These are phyloP conservation scores for Fusarium concolor DNA, from an alignment of 2,329 filamentous ascomycete genomes.

Conservation along the genomic window DNA sequence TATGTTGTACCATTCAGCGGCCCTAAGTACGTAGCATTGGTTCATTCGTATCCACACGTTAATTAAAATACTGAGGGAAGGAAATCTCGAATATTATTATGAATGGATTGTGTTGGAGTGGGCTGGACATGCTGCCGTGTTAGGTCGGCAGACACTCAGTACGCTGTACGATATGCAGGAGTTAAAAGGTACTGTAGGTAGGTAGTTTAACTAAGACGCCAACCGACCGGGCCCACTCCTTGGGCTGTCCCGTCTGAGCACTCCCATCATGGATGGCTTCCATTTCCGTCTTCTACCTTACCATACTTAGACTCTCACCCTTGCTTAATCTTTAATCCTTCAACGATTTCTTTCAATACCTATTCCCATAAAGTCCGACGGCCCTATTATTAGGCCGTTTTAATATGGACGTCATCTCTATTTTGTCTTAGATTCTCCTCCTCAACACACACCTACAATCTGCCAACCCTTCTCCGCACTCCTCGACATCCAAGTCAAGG, in stretches of 20 bases:
- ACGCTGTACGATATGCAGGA: too few species aligned
- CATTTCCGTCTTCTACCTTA: conserved; percentile 30
- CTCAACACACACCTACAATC: background rate
- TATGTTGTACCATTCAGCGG: background rate
- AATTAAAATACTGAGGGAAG: conserved; percentile 5
- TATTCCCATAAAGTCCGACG: conserved; percentile 13
- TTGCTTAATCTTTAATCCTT: conserved; percentile 19
- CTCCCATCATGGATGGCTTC: conserved; percentile 22
- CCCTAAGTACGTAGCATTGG: background rate
- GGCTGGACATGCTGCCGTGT: background rate
- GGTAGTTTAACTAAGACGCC: background rate
- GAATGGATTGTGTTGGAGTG: background rate
- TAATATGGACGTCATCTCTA: conserved; percentile 5
- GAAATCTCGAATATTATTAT: background rate
- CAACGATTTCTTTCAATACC: conserved; percentile 3
- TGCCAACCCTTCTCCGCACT: conserved; percentile 23
- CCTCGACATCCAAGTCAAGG: background rate
- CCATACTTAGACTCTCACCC: conserved; percentile 14
- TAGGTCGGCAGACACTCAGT: background rate
- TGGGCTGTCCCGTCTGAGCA: conserved; percentile 33
- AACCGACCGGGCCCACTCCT: conserved; percentile 30
- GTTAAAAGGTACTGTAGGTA: background rate
- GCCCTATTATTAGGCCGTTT: background rate
- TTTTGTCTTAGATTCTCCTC: conserved; percentile 2
- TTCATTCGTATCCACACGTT: conserved; percentile 3